Evolutionary conservation across 345 rosid genomes (phyloP).

Genomic region (Isatis tinctoria): DNA sequence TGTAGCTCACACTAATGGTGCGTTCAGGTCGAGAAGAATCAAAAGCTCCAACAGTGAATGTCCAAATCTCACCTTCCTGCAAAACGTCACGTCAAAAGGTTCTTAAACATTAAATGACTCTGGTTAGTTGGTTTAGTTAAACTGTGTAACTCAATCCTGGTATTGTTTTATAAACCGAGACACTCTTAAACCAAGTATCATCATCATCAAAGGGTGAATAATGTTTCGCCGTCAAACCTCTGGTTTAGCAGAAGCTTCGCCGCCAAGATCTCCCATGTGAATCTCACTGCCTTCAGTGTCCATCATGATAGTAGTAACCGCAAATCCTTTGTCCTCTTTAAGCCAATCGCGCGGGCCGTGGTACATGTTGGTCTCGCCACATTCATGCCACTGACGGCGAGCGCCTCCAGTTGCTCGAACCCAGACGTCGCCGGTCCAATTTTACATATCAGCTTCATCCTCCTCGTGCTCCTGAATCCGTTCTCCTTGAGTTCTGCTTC

Average conservation of each 20-base stretch:
- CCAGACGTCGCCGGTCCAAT: conserved; percentile 91
- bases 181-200: not conserved
- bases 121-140: too few species aligned
- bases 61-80: conserved; percentile 98
- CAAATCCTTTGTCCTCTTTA: conserved; percentile 93
- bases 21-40: conserved; percentile 68
- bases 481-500: conserved; percentile 96
- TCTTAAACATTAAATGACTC: too few species aligned
- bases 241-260: conserved; percentile 78
- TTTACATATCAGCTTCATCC: conserved; percentile 94
- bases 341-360: conserved; percentile 96
- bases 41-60: conserved; percentile 85
- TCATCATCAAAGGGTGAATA: not conserved
- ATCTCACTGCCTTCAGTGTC: conserved; percentile 99
- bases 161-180: too few species aligned
- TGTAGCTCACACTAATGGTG: conserved; percentile 84
- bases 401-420: conserved; percentile 81
- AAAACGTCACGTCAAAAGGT: not conserved
- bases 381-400: conserved; percentile 98
- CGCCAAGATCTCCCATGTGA: conserved; percentile 98
- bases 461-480: conserved; percentile 95
- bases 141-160: too few species aligned
- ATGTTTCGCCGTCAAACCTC: conserved; percentile 47
- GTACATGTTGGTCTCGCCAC: conserved; percentile 94
- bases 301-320: conserved; percentile 99